phyloP scores from a whole-genome alignment of 2,329 filamentous ascomycete species.

The Penicillium sp. region DNA sequence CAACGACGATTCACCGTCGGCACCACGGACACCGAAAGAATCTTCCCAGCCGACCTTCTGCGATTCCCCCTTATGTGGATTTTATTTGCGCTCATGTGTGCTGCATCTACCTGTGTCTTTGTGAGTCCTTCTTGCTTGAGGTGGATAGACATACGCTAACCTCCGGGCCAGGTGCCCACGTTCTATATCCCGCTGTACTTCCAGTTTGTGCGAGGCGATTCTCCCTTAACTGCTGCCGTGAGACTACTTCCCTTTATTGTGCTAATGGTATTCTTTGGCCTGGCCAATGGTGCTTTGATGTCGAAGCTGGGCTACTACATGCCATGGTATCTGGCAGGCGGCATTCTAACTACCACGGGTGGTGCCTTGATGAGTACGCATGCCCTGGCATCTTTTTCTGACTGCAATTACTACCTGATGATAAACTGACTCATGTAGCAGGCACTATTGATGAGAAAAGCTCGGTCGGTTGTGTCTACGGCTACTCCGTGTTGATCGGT shows the following conservation, averaged over 20 bases:
- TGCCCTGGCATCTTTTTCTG: neutral
- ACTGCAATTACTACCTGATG: no score
- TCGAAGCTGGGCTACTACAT: constrained; percentile 17
- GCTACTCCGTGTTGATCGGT: constrained; percentile 18
- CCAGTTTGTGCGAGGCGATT: constrained; percentile 20
- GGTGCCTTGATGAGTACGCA: constrained; percentile 18
- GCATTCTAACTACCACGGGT: constrained; percentile 8
- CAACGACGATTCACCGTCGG: constrained; percentile 30
- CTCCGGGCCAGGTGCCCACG: constrained; percentile 10
- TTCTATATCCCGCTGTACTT: constrained; percentile 20
- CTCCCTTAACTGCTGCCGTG: constrained; percentile 15
- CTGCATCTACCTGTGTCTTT: constrained; percentile 13
- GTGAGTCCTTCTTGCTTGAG: constrained; percentile 10
- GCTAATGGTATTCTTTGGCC: constrained; percentile 15
- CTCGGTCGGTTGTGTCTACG: constrained; percentile 11
- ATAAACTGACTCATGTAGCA: no score
- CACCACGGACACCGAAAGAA: constrained; percentile 8
- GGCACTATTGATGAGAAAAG: constrained; percentile 10
- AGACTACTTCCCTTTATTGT: constrained; percentile 24
- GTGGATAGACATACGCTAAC: neutral
- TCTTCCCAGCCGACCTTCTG: constrained; percentile 14
- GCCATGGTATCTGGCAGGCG: constrained; percentile 21
- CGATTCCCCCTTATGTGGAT: constrained; percentile 9
- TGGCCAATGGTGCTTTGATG: constrained; percentile 15
- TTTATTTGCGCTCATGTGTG: constrained; percentile 9